Percentiles rank a stretch among this genome's conserved stretches.
Conservation (phyloP, 1,284 basidiomycete species). For the Sphagnurus paluster region DNA sequence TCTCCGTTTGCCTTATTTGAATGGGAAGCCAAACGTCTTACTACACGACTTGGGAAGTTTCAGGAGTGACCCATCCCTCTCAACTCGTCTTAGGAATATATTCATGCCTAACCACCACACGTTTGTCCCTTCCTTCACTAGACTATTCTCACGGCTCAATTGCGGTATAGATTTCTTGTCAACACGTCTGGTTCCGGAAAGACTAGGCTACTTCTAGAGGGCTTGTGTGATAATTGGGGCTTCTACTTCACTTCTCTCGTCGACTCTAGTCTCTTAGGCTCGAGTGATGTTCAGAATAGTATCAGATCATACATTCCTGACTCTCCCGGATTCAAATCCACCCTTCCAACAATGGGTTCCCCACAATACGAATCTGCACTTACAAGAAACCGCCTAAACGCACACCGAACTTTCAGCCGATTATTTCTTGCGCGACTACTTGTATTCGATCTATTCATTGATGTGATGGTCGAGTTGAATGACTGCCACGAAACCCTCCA, state of each 20-base stretch:
- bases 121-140: constrained; percentile 24
- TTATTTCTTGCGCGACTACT: constrained; percentile 38
- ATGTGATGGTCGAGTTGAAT: constrained; percentile 27
- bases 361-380: constrained; percentile 30
- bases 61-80: constrained; percentile 26
- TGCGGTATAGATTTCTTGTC: constrained; percentile 35
- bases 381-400: constrained; percentile 34
- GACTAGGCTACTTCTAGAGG: constrained; percentile 41
- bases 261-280: constrained; percentile 40
- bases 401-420: constrained; percentile 33
- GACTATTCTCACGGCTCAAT: constrained; percentile 2
- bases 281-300: constrained; percentile 37
- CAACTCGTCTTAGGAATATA: constrained; percentile 34
- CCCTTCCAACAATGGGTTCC: constrained; percentile 29
- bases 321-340: constrained; percentile 27
- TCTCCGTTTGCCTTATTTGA: constrained; percentile 33
- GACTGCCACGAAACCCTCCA: constrained; percentile 13
- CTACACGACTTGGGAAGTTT: constrained; percentile 39
- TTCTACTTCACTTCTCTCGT: constrained; percentile 43
- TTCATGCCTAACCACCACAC: constrained; percentile 42
- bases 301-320: constrained; percentile 36
- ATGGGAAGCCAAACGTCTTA: constrained; percentile 38
- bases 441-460: constrained; percentile 35
- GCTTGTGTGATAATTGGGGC: constrained; percentile 43
- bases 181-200: constrained; percentile 47